Evolutionary conservation across 352 stramenopile genomes (phyloP).

Genomic region (Peronospora belbahrii): DNA sequence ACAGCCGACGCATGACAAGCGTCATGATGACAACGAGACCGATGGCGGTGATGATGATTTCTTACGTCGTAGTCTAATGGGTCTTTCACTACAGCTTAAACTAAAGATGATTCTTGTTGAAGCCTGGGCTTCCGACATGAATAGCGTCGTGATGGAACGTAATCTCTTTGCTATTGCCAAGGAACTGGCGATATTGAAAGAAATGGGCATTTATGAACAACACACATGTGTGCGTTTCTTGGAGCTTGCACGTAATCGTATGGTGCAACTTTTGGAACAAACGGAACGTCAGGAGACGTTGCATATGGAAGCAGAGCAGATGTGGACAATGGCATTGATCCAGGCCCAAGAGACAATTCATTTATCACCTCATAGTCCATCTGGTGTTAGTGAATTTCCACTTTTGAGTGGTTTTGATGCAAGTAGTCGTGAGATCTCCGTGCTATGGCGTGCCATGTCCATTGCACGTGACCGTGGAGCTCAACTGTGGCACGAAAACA

Average conservation of each 20-base stretch:
- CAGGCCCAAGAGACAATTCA: slow-evolving; percentile 45
- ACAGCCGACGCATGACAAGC: too few species aligned
- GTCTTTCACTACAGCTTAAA: slow-evolving; percentile 73
- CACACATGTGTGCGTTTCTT: slow-evolving; percentile 75
- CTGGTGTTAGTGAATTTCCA: slow-evolving; percentile 48
- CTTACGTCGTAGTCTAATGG: slow-evolving; percentile 61
- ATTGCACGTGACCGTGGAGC: slow-evolving; percentile 69
- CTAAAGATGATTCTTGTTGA: slow-evolving; percentile 82
- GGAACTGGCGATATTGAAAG: slow-evolving; percentile 69
- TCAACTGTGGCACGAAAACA: slow-evolving; percentile 83
- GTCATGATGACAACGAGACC: not conserved
- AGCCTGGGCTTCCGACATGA: slow-evolving; percentile 79
- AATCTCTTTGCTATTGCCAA: slow-evolving; percentile 79
- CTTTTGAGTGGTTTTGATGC: slow-evolving; percentile 55
- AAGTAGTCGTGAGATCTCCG: slow-evolving; percentile 59
- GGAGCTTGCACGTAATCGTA: slow-evolving; percentile 54
- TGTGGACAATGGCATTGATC: slow-evolving; percentile 73
- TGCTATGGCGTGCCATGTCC: slow-evolving; percentile 79
- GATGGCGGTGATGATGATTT: slow-evolving; percentile 36
- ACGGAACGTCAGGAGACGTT: slow-evolving; percentile 53
- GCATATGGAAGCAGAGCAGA: slow-evolving; percentile 54
- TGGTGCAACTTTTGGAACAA: slow-evolving; percentile 54
- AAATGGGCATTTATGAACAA: slow-evolving; percentile 67
- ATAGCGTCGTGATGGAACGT: slow-evolving; percentile 81
- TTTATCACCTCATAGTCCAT: slow-evolving; percentile 30